Base-by-base conservation (phyloP, 495 filamentous ascomycete genomes). In the Hyaloscypha finlandica region DNA sequence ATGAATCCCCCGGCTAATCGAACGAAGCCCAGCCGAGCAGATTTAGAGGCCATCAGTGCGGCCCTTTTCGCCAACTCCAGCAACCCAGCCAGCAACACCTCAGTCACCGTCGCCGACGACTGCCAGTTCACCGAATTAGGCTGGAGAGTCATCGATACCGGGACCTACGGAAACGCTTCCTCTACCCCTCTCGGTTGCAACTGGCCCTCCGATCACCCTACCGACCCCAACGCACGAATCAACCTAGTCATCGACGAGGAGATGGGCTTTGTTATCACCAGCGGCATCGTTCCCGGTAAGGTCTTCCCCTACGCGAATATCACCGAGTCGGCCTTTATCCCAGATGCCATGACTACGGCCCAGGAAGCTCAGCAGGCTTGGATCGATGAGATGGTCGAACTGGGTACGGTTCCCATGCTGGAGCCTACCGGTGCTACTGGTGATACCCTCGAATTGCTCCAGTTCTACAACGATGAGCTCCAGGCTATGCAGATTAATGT, bases 401-500 rank as follows among this genome's bases (percentile, higher is more conserved):
- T 19, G 59, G 59, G 59, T 61, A 61, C 59, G 8, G 37, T 42
- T 14, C 59, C 59, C 11, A 14, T 61, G 59, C 37, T 61, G 59
- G 8, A 14, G 8, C 59, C 59, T 25, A 61, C 20, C 3, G 33
- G 20, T 19, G 59, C 59, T 25, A 61, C 59, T 9, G 59, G 59
- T 61, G 59, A 61, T 25, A 61, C 59, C 22, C 59, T 61, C 59
- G 59, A 61, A 45, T 14, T 61, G 59, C 59, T 61, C 59, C 59
- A 61, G 59, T 61, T 19, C 59, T 61, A 61, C 22, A 61, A 61
- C 59, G 59, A 42, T 25, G 37, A 61, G 59, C 59, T 61, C 59
- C 59, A 61, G 59, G 59, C 59, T 61, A 61, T 61, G 59, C 59
- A 61, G 59, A 61, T 61, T 25, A 61, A 61, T 61, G 59, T 61